Base-by-base conservation (phyloP, 2,329 filamentous ascomycete species). In the Diaporthe amygdali region DNA sequence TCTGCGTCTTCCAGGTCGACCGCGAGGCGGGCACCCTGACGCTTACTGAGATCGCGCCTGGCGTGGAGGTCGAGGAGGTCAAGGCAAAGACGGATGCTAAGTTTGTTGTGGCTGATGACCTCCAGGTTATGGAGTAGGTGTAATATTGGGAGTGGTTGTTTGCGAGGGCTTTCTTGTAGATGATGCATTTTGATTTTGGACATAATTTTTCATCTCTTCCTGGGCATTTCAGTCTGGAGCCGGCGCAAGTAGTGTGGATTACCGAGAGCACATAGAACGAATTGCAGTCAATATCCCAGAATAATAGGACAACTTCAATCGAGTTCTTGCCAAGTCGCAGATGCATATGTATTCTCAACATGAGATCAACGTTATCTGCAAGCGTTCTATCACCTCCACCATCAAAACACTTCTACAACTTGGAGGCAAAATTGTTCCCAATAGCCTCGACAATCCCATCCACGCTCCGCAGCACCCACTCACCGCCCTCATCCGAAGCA, bases 1-100 rank as follows among this genome's bases (percentile, higher is more conserved):
- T 96, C 78, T 92, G 91, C 73, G 93, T 95, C 6, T 93, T 93
- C 79, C 84, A 93, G 76, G 91, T 93, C 9, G 89, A 93, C 75
- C 86, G 92, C 47, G 80, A 80, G 37, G 87, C 88, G 25, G 91
- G 91, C 2, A 86, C 84, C 0, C 78, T 94, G 49, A 92, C 90
- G 0, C 83, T 95, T 63, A 93, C 91, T 0, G 93, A 95, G 81
- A 79, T 94, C 20, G 92, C 92, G 1, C 90, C 91, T 1, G 91
- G 90, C 0, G 89, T 94, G 0, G 86, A 86, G 15, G 85, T 94
- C 1, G 91, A 94, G 39, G 90, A 93, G 73, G 87, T 95, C 3
- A 88, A 83, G 82, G 83, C 84, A 75, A 94, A 93, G 85, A 95
- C 93, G 1, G 91, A 89, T 66, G 92, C 93, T 0, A 84, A 86